Evolutionary conservation across 2,329 filamentous ascomycete genomes (phyloP).

Genomic region (Penicillium freii): DNA sequence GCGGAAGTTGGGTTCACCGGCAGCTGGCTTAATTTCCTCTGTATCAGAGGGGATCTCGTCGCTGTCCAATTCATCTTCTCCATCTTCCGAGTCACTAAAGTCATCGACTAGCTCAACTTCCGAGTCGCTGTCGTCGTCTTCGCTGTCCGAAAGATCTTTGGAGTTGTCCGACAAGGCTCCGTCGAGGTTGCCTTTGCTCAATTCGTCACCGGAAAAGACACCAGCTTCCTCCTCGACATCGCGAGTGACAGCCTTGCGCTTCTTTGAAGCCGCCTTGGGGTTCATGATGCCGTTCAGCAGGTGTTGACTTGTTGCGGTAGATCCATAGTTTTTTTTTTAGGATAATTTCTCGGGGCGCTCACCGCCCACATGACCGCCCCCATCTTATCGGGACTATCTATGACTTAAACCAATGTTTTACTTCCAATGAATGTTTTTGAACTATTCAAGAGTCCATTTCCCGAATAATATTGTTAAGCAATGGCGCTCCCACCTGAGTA

Average conservation of each 20-base stretch:
- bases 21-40: constrained; percentile 38
- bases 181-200: constrained; percentile 47
- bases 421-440: not conserved
- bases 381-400: constrained; percentile 25
- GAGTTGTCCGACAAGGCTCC: constrained; percentile 45
- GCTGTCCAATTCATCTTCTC: constrained; percentile 50
- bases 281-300: constrained; percentile 31
- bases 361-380: constrained; percentile 40
- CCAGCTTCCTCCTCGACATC: constrained; percentile 52
- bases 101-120: constrained; percentile 58
- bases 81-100: constrained; percentile 50
- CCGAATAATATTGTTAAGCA: constrained; percentile 10
- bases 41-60: constrained; percentile 52
- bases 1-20: constrained; percentile 53
- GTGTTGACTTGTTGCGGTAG: constrained; percentile 13
- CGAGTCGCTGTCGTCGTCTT: constrained; percentile 42
- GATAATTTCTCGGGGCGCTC: constrained; percentile 22
- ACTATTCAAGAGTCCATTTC: not conserved
- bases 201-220: constrained; percentile 60
- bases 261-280: constrained; percentile 49
- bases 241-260: constrained; percentile 63
- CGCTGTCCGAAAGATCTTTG: constrained; percentile 37
- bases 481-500: constrained; percentile 9
- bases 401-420: constrained; percentile 11
- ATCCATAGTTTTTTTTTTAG: constrained; percentile 25